Evolutionary conservation across 805 yeast genomes (phyloP).

Genomic region (Suhomyces vadensis): DNA sequence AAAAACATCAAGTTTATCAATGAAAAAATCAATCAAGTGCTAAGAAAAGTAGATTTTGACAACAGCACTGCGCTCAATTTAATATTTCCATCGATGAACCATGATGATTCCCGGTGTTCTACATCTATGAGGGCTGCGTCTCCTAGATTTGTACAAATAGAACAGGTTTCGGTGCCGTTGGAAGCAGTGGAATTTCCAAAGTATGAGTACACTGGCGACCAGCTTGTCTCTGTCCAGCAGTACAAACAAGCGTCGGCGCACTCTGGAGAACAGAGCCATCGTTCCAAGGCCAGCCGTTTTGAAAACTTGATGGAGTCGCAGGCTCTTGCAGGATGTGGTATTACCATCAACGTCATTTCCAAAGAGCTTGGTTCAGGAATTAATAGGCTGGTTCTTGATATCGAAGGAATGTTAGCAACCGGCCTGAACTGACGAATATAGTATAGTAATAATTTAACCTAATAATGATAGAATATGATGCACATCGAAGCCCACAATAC

Average conservation of each 20-base stretch:
- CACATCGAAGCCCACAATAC: too few species aligned
- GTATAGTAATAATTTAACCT: not conserved
- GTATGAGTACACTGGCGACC: not conserved
- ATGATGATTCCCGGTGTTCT: slow-evolving; percentile 21
- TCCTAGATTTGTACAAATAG: slow-evolving; percentile 2
- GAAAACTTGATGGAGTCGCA: not conserved
- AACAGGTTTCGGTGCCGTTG: not conserved
- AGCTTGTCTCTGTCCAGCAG: not conserved
- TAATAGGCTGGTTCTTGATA: slow-evolving; percentile 4
- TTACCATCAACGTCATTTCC: slow-evolving; percentile 6
- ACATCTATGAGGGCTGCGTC: slow-evolving; percentile 8
- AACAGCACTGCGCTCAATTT: slow-evolving; percentile 19
- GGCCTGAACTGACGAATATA: slow-evolving; percentile 1
- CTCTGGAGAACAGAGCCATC: not conserved
- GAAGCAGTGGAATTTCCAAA: not conserved
- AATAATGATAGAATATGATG: too few species aligned
- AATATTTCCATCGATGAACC: slow-evolving; percentile 32
- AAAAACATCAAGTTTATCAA: slow-evolving; percentile 28
- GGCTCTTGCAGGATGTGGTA: slow-evolving; percentile 1
- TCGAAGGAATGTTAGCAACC: slow-evolving; percentile 7
- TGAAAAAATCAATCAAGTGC: slow-evolving; percentile 20
- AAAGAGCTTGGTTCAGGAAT: slow-evolving; percentile 4
- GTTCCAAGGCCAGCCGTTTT: not conserved
- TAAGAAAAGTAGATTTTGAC: slow-evolving; percentile 15
- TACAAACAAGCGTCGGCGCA: not conserved